phyloP scores from a whole-genome alignment of 352 stramenopile species.

The Phytophthora lateralis region DNA sequence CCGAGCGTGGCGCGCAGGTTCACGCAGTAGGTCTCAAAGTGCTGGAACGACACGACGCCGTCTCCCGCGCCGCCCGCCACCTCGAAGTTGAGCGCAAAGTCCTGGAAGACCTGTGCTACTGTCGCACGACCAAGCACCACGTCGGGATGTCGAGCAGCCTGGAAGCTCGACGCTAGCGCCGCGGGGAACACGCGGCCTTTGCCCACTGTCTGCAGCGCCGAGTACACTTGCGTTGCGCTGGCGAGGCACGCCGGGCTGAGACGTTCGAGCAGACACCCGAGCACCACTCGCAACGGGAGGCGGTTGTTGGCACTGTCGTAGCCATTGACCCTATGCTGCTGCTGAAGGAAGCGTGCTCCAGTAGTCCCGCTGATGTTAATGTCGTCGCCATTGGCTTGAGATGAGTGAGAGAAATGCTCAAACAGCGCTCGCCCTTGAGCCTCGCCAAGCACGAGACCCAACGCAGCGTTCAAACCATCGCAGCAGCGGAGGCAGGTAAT shows the following conservation, averaged over 20 bases:
- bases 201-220: constrained; percentile 42
- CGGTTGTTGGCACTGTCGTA: constrained; percentile 30
- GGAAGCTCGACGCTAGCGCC: constrained; percentile 65
- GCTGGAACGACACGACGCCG: constrained; percentile 55
- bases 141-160: constrained; percentile 59
- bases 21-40: constrained; percentile 69
- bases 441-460: constrained; percentile 52
- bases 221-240: constrained; percentile 47
- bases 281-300: constrained; percentile 45
- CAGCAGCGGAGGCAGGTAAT: constrained; percentile 52
- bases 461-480: constrained; percentile 39
- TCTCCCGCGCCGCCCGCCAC: constrained; percentile 41
- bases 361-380: constrained; percentile 18
- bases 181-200: constrained; percentile 71
- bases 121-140: constrained; percentile 54
- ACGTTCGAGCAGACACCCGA: constrained; percentile 44
- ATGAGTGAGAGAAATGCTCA: constrained; percentile 40
- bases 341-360: constrained; percentile 45
- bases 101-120: constrained; percentile 57
- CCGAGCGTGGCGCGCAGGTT: constrained; percentile 57
- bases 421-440: constrained; percentile 57
- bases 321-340: constrained; percentile 31
- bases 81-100: constrained; percentile 76
- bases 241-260: constrained; percentile 46
- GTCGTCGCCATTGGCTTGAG: constrained; percentile 8